These are phyloP conservation scores for Corylus americana DNA, from an alignment of 306 rosid genomes.

Conservation along the genomic window DNA sequence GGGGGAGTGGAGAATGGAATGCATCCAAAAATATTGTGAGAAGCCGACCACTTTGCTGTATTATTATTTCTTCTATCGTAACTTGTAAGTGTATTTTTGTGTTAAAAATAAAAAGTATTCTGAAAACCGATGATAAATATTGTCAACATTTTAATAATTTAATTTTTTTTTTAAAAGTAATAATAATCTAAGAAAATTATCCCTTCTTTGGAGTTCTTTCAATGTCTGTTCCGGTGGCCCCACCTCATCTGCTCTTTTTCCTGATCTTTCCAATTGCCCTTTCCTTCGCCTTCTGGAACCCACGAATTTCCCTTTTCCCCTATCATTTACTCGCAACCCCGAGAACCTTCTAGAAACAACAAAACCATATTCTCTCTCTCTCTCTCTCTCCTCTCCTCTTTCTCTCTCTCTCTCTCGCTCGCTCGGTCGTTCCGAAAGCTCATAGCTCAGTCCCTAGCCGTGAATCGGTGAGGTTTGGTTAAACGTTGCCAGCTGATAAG, in stretches of 20 bases:
- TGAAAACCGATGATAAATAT: too few relatives aligned
- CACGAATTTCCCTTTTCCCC: slow-evolving; percentile 36
- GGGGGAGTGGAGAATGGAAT: too few relatives aligned
- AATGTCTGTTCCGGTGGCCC: slow-evolving; percentile 32
- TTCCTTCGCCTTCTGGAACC: slow-evolving; percentile 54
- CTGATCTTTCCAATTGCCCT: not conserved
- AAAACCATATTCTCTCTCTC: slow-evolving; percentile 25
- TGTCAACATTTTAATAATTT: too few relatives aligned
- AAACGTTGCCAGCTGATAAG: not conserved
- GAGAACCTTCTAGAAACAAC: slow-evolving; percentile 87
- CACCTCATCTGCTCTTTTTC: slow-evolving; percentile 10
- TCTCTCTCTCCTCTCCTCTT: not conserved
- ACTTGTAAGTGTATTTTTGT: too few relatives aligned
- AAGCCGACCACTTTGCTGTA: too few relatives aligned
- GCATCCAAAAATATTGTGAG: too few relatives aligned
- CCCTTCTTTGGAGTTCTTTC: not conserved
- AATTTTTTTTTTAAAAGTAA: too few relatives aligned
- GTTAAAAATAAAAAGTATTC: too few relatives aligned
- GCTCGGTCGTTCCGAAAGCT: too few relatives aligned
- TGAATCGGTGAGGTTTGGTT: not conserved
- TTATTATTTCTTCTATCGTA: too few relatives aligned
- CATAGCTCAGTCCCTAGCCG: not conserved
- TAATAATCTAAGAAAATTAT: too few relatives aligned
- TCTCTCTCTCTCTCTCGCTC: not conserved
- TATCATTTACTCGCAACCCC: slow-evolving; percentile 16